Conservation (phyloP, 1,284 basidiomycete genomes). For the Ustilago sp. region DNA sequence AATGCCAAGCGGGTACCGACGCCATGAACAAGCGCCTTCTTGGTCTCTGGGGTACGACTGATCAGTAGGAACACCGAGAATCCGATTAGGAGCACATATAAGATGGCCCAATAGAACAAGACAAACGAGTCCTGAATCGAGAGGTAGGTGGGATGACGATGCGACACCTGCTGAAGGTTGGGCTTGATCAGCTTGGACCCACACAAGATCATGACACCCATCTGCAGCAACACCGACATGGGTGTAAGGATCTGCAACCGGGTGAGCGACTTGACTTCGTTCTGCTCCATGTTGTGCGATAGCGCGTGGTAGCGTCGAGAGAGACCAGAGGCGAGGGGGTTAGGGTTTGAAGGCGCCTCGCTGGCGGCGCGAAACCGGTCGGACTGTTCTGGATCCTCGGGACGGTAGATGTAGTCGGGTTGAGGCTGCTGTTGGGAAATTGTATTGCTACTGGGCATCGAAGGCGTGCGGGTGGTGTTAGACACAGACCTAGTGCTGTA, state of each 20-base stretch:
- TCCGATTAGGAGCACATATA: slow-evolving; percentile 76
- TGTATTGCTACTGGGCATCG: slow-evolving; percentile 34
- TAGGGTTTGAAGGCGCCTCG: slow-evolving; percentile 22
- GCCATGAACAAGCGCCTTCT: slow-evolving; percentile 73
- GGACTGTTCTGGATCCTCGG: slow-evolving; percentile 51
- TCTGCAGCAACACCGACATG: slow-evolving; percentile 49
- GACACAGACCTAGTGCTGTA: slow-evolving; percentile 8
- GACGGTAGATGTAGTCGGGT: slow-evolving; percentile 60
- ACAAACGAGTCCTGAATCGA: slow-evolving; percentile 78
- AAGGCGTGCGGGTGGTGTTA: background rate
- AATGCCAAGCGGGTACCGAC: slow-evolving; percentile 82
- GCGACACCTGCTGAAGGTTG: slow-evolving; percentile 45
- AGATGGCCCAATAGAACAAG: slow-evolving; percentile 75
- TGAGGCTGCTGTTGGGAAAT: slow-evolving; percentile 60
- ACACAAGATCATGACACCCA: slow-evolving; percentile 52
- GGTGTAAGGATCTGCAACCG: slow-evolving; percentile 56
- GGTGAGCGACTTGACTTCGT: slow-evolving; percentile 46
- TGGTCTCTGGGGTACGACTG: slow-evolving; percentile 81
- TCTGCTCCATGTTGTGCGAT: slow-evolving; percentile 41
- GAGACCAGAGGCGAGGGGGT: slow-evolving; percentile 21
- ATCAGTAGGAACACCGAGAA: slow-evolving; percentile 82
- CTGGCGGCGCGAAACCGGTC: slow-evolving; percentile 31
- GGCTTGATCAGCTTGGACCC: slow-evolving; percentile 53
- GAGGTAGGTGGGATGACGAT: slow-evolving; percentile 77
- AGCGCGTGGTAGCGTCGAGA: slow-evolving; percentile 41